Conservation (phyloP, 208 protist genomes). For the Phytomonas sp. region DNA sequence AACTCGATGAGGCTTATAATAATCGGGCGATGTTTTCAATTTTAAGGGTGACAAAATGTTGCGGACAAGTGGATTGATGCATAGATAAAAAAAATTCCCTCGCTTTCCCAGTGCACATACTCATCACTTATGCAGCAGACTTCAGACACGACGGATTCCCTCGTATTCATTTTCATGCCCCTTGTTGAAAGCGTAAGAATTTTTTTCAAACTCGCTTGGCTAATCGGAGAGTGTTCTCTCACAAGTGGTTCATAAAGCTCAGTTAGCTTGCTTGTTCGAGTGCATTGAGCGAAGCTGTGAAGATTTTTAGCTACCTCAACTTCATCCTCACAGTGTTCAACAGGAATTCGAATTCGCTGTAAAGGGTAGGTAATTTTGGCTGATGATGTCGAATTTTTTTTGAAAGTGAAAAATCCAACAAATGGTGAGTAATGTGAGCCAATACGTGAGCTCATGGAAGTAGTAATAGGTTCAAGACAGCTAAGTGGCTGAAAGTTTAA, state of each 20-base stretch:
- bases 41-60: constrained; percentile 57
- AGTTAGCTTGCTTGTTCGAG: constrained; percentile 52
- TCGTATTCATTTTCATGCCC: constrained; percentile 28
- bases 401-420: constrained; percentile 62
- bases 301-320: constrained; percentile 12
- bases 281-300: constrained; percentile 21
- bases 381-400: not conserved
- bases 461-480: constrained; percentile 10
- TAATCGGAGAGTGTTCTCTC: constrained; percentile 39
- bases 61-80: constrained; percentile 48
- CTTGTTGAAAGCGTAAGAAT: constrained; percentile 65
- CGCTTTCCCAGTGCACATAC: constrained; percentile 39
- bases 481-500: not conserved
- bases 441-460: constrained; percentile 59
- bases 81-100: constrained; percentile 80
- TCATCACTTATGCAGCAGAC: constrained; percentile 58
- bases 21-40: constrained; percentile 18
- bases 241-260: constrained; percentile 68
- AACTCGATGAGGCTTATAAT: constrained; percentile 1
- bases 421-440: constrained; percentile 82
- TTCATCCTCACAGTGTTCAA: constrained; percentile 40
- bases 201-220: constrained; percentile 33
- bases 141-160: constrained; percentile 43
- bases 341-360: constrained; percentile 38
- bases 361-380: not conserved